These are phyloP conservation scores for Globisporangium heterothallicum DNA, from an alignment of 352 stramenopile genomes.

Conservation along the genomic window DNA sequence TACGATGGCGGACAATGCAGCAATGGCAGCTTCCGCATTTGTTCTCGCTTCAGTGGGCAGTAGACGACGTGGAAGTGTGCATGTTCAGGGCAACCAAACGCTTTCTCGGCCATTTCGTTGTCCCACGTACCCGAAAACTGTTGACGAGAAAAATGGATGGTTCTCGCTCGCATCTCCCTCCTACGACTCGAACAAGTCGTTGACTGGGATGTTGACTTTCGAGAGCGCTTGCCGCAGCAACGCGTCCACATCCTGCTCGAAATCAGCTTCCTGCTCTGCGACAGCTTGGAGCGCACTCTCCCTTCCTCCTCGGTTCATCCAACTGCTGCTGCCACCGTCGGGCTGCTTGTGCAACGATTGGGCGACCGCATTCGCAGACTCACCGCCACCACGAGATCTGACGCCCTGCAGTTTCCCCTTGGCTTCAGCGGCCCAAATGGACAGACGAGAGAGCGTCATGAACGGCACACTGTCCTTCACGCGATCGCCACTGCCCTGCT, in stretches of 20 bases:
- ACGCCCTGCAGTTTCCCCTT: constrained; percentile 39
- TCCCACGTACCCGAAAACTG: too few species aligned
- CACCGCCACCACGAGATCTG: not conserved
- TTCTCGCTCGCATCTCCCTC: not conserved
- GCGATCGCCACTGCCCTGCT: constrained; percentile 7
- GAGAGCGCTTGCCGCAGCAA: constrained; percentile 43
- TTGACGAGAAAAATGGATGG: not conserved
- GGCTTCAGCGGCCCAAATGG: constrained; percentile 47
- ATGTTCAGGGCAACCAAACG: constrained; percentile 18
- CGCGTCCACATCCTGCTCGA: constrained; percentile 34
- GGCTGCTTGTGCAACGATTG: too few species aligned
- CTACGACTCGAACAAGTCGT: constrained; percentile 8
- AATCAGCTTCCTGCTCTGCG: constrained; percentile 18
- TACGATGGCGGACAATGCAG: too few species aligned
- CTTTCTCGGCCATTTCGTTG: constrained; percentile 15
- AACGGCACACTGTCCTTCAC: constrained; percentile 59
- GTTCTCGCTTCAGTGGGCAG: constrained; percentile 20
- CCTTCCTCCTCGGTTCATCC: too few species aligned
- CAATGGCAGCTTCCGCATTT: too few species aligned
- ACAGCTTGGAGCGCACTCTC: not conserved
- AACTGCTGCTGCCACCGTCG: too few species aligned
- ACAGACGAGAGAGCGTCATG: constrained; percentile 49
- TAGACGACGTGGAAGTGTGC: constrained; percentile 22
- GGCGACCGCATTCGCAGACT: too few species aligned
- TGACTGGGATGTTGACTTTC: constrained; percentile 45